These are phyloP conservation scores for Escallonia rubra DNA, from an alignment of 129 eudicot genomes.

Conservation along the genomic window DNA sequence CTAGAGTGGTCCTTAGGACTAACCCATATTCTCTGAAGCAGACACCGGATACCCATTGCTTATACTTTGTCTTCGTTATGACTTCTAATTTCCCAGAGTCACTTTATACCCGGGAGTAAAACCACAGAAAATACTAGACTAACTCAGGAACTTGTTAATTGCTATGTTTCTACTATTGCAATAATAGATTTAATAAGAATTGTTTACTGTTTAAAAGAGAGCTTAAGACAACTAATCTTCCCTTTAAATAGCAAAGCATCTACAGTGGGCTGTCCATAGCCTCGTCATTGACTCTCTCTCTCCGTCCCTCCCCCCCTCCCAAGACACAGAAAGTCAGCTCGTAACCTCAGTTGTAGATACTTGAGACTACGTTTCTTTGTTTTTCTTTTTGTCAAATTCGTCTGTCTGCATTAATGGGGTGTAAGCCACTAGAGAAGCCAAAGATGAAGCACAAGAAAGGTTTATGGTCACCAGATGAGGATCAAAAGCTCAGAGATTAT, in stretches of 20 bases:
- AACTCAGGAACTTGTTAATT: neutral
- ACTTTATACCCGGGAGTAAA: neutral
- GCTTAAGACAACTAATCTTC: slow-evolving; percentile 9
- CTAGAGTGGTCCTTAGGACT: neutral
- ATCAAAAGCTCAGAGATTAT: slow-evolving; percentile 61
- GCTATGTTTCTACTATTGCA: neutral
- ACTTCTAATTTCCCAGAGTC: neutral
- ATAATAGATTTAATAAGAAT: neutral
- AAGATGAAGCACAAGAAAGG: slow-evolving; percentile 69
- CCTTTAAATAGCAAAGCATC: slow-evolving; percentile 23
- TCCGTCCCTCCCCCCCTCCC: too few species aligned
- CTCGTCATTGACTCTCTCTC: too few species aligned
- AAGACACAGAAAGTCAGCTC: neutral
- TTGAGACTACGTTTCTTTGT: neutral
- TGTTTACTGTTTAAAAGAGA: slow-evolving; percentile 2
- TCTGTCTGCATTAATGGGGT: slow-evolving; percentile 29
- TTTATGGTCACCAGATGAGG: slow-evolving; percentile 90
- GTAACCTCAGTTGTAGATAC: neutral
- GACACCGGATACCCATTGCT: neutral
- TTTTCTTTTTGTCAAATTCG: neutral
- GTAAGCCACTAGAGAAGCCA: slow-evolving; percentile 35
- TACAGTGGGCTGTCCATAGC: slow-evolving; percentile 2
- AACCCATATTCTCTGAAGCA: slow-evolving; percentile 9
- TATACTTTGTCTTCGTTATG: too few species aligned
- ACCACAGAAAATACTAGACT: neutral